These are phyloP conservation scores for Groenewaldozyma tartarivorans DNA, from an alignment of 805 yeast species.

Conservation along the genomic window DNA sequence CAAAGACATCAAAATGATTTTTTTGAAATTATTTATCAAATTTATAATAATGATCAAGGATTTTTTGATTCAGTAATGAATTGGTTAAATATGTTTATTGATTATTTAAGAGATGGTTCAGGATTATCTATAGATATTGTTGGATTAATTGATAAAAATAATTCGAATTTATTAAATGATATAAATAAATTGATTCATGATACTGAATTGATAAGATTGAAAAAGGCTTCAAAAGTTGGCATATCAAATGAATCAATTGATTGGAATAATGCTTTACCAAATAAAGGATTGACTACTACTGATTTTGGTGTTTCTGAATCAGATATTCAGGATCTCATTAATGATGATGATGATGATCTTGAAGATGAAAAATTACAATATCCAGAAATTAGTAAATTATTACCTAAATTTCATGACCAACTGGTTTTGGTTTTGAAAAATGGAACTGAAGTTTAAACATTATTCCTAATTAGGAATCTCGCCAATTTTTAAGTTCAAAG, in stretches of 20 bases:
- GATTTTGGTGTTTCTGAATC: slow-evolving; percentile 43
- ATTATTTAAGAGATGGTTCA: slow-evolving; percentile 53
- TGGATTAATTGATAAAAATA: slow-evolving; percentile 14
- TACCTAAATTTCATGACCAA: slow-evolving; percentile 16
- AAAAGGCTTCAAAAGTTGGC: no score
- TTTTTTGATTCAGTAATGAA: slow-evolving; percentile 60
- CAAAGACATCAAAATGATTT: slow-evolving; percentile 64
- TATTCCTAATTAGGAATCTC: no score
- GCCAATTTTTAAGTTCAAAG: no score
- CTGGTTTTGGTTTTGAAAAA: slow-evolving; percentile 8
- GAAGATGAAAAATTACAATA: slow-evolving; percentile 20
- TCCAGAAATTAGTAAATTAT: slow-evolving; percentile 22
- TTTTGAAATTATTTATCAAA: slow-evolving; percentile 67
- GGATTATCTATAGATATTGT: slow-evolving; percentile 38
- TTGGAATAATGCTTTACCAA: slow-evolving; percentile 38
- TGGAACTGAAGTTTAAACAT: no score
- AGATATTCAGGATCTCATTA: slow-evolving; percentile 36
- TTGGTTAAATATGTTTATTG: slow-evolving; percentile 66
- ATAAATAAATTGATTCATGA: slow-evolving; percentile 23
- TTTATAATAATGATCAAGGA: slow-evolving; percentile 70
- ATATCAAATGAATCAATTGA: no score
- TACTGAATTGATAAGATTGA: no score
- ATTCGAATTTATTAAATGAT: neutral
- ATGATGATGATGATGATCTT: slow-evolving; percentile 28
- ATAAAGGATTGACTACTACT: slow-evolving; percentile 33